A percentile compares a stretch with the other conserved stretches of the same genome.
phyloP scores from a whole-genome alignment of 768 basidiomycete species.

The Coprinopsis strossmayeri region DNA sequence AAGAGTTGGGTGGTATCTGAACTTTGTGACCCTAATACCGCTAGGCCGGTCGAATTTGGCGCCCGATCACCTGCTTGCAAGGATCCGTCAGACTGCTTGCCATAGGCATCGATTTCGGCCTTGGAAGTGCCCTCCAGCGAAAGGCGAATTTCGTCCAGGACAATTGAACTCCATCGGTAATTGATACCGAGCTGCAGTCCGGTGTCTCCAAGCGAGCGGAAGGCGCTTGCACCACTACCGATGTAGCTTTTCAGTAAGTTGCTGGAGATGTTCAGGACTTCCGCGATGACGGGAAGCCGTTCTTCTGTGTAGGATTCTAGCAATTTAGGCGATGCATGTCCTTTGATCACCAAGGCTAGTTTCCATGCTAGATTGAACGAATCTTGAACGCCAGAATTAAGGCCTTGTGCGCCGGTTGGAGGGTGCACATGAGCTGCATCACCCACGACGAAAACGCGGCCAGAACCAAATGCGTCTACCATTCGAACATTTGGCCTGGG shows the following conservation, averaged over 20 bases:
- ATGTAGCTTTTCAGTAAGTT: constrained; percentile 8
- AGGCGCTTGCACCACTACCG: background rate
- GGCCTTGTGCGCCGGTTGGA: constrained; percentile 25
- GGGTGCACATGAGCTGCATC: constrained; percentile 39
- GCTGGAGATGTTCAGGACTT: constrained; percentile 27
- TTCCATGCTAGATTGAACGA: constrained; percentile 34
- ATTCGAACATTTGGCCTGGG: constrained; percentile 37
- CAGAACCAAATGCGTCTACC: constrained; percentile 30
- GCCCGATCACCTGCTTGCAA: constrained; percentile 38
- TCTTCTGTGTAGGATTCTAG: constrained; percentile 28
- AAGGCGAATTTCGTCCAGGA: constrained; percentile 37
- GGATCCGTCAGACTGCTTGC: too few relatives aligned
- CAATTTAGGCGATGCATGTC: constrained; percentile 19
- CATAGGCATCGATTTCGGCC: too few relatives aligned
- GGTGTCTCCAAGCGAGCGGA: too few relatives aligned
- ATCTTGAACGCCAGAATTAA: constrained; percentile 28
- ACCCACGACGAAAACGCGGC: constrained; percentile 37
- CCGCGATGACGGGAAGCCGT: constrained; percentile 29
- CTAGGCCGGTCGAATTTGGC: constrained; percentile 29
- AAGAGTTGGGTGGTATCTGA: background rate
- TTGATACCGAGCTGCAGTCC: constrained; percentile 38
- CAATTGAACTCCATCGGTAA: constrained; percentile 42
- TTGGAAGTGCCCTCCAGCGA: too few relatives aligned
- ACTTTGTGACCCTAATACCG: background rate
- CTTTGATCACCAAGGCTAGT: constrained; percentile 25